Evolutionary conservation across 768 basidiomycete species (phyloP).

Genomic region (Naganishia onofrii): DNA sequence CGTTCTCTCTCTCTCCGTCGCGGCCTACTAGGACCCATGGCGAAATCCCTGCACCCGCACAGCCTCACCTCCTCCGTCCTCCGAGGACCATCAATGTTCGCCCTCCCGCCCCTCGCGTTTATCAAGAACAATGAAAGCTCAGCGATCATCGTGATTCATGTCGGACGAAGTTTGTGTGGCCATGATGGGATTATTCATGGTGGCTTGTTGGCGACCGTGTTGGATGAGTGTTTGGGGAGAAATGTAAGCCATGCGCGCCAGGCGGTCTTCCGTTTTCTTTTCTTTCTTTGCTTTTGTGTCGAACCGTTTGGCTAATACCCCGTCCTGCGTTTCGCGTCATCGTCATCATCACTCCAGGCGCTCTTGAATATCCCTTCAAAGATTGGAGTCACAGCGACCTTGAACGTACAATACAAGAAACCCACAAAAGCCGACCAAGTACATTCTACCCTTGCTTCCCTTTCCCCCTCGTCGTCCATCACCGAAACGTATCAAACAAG

Average conservation of each 20-base stretch:
- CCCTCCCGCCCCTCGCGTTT: conserved; percentile 73
- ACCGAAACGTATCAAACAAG: no score
- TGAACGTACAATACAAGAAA: conserved; percentile 75
- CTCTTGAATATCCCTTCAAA: conserved; percentile 79
- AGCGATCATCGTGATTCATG: conserved; percentile 68
- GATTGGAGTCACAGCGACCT: conserved; percentile 86
- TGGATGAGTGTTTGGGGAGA: conserved; percentile 77
- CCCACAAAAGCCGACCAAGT: conserved; percentile 89
- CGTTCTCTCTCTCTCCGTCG: no score
- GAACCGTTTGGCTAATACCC: no score
- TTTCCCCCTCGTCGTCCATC: neutral
- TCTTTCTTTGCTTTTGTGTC: neutral
- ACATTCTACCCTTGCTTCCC: conserved; percentile 29
- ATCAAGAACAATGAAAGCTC: conserved; percentile 72
- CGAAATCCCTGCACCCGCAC: conserved; percentile 54
- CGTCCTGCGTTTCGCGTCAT: no score
- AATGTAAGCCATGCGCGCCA: conserved; percentile 59
- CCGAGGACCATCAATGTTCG: conserved; percentile 81
- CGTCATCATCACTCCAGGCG: no score
- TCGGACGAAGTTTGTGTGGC: conserved; percentile 80
- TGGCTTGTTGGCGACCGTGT: conserved; percentile 79
- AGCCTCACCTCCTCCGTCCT: conserved; percentile 79
- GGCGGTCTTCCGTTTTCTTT: no score
- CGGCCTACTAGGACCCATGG: conserved; percentile 16
- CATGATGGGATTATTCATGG: conserved; percentile 93